Base-by-base conservation (phyloP, 2,329 filamentous ascomycete genomes). In the Pseudonectria buxi region DNA sequence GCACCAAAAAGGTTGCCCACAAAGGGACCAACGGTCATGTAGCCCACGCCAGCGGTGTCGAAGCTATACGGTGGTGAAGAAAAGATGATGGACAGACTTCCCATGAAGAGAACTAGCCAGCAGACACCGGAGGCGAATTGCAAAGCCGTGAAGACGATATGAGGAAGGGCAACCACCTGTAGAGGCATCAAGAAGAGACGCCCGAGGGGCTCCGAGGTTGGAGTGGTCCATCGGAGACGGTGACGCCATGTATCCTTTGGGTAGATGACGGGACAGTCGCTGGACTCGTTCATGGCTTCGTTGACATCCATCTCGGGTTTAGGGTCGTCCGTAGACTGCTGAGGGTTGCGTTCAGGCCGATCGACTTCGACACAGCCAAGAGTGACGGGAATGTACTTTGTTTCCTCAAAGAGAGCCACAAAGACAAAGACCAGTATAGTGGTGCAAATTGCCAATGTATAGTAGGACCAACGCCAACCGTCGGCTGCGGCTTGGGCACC, bases 1-100 rank as follows among this genome's bases (percentile, higher is more conserved):
- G 51, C 50, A 1, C 64, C 65, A 10, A 68, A 43, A 0, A 64
- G 26, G 10, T 61, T 63, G 0, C 66, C 65, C 2, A 68, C 45
- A 3, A 65, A 59, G 0, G 55, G 55, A 0, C 49, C 51, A 9
- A 55, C 33, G 1, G 39, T 44, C 53, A 59, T 57, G 5, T 52
- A 46, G n/a, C 55, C 56, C 0, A 59, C 33, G 1, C 47, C 47
- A 7, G 43, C 44, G 0, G 55, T 45, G 10, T 35, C 41, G 9
- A 59, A 59, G 32, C 24, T 45, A 31, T 59, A 59, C 0, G 57
- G 56, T 0, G 62, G 61, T 1, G 51, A 33, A 0, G 62, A 52
- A 18, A 67, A 64, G 24, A 60, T 43, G 10, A 61, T 53, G 0
- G 63, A 55, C 0, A 57, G 44, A 0, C 61, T 53, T 2, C 47